Base-by-base conservation (phyloP, 2,329 filamentous ascomycete species). In the Neofusicoccum laricinum region DNA sequence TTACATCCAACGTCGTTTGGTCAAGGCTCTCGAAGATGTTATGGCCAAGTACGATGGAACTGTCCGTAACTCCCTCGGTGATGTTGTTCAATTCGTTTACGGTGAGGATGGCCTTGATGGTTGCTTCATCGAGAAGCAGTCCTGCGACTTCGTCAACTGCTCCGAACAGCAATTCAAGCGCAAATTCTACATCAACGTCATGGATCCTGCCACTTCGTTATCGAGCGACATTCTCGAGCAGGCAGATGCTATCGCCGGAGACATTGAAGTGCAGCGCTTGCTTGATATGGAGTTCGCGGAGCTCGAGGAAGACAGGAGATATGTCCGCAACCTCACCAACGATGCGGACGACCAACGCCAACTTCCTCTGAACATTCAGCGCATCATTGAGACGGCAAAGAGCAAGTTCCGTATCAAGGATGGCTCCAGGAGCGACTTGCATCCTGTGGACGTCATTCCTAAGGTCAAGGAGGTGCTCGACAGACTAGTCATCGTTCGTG, bases 41-140 rank as follows among this genome's bases (percentile, higher is more conserved):
- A 97, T 94, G 82, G 93, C 94, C 66, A 96, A 96, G 74, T 99
- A 99, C 75, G 95, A 99, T 72, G 94, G 94, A 67, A 99, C 95
- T 5, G 93, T 99, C 32, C 90, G 95, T 66, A 99, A 99, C 79
- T 99, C 95, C 2, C 84, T 98, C 49, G 95, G 95, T 50, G 96
- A 99, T 71, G 90, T 99, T 67, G 89, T 99, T 63, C 94, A 99
- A 74, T 99, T 99, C 81, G 85, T 97, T 66, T 99, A 99, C 70
- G 95, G 95, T 73, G 95, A 99, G 76, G 96, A 99, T 77, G 96
- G 95, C 73, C 85, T 98, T 7, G 96, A 99, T 77, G 96, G 91
- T 73, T 90, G 91, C 68, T 87, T 90, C 76, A 98, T 99, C 65
- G 95, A 99, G 81, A 92, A 93, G 72, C 96, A 99, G 78, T 87